Conservation (phyloP, 2,329 filamentous ascomycete genomes). For the Penicillium italicum region DNA sequence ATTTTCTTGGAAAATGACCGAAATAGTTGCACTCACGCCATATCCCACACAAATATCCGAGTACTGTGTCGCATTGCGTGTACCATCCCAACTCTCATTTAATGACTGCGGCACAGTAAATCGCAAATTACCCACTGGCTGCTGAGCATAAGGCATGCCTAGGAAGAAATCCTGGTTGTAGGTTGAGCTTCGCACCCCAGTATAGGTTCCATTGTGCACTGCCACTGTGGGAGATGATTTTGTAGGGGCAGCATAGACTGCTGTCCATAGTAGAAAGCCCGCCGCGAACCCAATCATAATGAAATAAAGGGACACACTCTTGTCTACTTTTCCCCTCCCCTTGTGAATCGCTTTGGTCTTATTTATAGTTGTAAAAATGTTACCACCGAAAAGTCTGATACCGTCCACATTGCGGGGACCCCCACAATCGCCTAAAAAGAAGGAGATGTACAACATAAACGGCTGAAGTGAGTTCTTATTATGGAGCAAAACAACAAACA, state of each 20-base stretch:
- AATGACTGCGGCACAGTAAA: conserved; percentile 52
- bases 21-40: conserved; percentile 35
- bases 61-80: conserved; percentile 45
- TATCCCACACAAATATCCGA: conserved; percentile 52
- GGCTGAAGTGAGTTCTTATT: background rate
- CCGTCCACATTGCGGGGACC: background rate
- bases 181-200: conserved; percentile 38
- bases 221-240: conserved; percentile 28
- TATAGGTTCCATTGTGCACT: conserved; percentile 49
- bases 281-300: conserved; percentile 6
- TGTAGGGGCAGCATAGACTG: conserved; percentile 21
- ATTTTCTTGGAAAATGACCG: background rate
- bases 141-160: conserved; percentile 57
- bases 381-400: background rate
- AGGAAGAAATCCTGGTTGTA: conserved; percentile 53
- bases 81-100: conserved; percentile 45
- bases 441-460: background rate
- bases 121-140: conserved; percentile 52
- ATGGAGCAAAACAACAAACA: background rate
- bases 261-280: conserved; percentile 15
- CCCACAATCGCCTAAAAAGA: background rate
- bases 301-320: background rate
- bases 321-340: background rate
- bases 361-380: background rate
- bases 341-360: background rate